Base-by-base conservation (phyloP, 805 yeast genomes). In the Cyberlindnera euphorbiae region DNA sequence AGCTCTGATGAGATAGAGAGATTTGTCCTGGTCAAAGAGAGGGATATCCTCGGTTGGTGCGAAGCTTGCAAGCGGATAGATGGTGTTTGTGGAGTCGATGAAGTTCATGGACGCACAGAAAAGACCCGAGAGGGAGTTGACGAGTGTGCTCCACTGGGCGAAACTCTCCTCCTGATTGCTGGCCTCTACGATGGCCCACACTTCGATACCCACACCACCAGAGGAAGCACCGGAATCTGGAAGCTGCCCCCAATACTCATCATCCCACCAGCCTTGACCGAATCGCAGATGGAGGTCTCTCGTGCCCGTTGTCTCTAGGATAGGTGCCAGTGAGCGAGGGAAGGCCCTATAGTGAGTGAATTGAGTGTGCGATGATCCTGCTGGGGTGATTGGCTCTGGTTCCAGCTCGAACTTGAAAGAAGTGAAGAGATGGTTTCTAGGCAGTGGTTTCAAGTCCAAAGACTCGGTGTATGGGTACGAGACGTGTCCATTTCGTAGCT, bases 191-290 rank as follows among this genome's bases (percentile, higher is more conserved):
- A 77, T 68, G 0, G 97, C 89, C 88, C 95, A 88, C 8, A 93
- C 52, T 59, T 93, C 98, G 12, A 90, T 95, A 31, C 98, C 98
- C 3, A 90, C 82, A 3, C 97, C 97, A 21, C 98, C 98, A 35
- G 88, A 71, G 38, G 62, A 63, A 10, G 59, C 53, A 1, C 98
- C 98, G 45, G 76, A 63, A 30, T 64, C 61, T 0, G 97, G 96
- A 27, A 86, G 66, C 30, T 67, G 63, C 0, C 97, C 97, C 94
- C 96, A 93, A 7, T 70, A 64, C 41, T 82, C 85, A 1, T 89
- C 65, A 53, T 93, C 96, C 90, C 96, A 93, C 79, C 88, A 83
- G 0, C 98, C 98, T 58, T 86, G 95, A 2, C 94, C 75, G 55
- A 93, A 93, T 36, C 97, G 64, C 41, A 93, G 62, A 56, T 86